Conservation (phyloP, 2,329 filamentous ascomycete genomes). For the Cucurbitaria berberidis region DNA sequence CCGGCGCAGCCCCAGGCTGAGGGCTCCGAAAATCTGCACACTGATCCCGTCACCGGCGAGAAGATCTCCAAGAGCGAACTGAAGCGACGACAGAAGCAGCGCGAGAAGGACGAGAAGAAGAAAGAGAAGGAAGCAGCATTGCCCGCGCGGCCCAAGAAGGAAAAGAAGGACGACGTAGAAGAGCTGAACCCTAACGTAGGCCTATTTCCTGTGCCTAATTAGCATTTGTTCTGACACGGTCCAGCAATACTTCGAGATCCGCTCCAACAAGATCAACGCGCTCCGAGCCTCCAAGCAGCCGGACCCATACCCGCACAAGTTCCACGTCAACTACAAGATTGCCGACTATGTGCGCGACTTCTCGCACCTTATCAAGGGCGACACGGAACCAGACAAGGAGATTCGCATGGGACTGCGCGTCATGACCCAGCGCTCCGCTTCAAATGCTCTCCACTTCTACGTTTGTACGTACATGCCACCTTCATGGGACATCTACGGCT, state of each 20-base stretch:
- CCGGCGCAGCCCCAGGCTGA: conserved; percentile 40
- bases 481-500: conserved; percentile 1
- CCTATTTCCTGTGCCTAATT: conserved; percentile 20
- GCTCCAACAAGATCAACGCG: conserved; percentile 80
- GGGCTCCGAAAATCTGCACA: conserved; percentile 67
- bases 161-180: conserved; percentile 68
- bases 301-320: conserved; percentile 90
- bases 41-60: conserved; percentile 94
- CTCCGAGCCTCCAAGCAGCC: conserved; percentile 74
- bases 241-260: conserved; percentile 95
- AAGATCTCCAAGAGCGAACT: conserved; percentile 66
- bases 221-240: conserved; percentile 17
- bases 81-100: conserved; percentile 94
- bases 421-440: conserved; percentile 57
- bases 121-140: conserved; percentile 78
- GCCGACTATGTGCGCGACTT: conserved; percentile 80
- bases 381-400: conserved; percentile 75
- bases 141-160: conserved; percentile 63
- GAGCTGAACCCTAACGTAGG: conserved; percentile 77
- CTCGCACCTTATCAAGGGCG: conserved; percentile 83
- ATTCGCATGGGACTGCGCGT: conserved; percentile 84
- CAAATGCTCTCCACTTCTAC: conserved; percentile 39
- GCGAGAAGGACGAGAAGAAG: conserved; percentile 88
- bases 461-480: conserved; percentile 20
- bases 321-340: conserved; percentile 83